Evolutionary conservation across 1,139 yeast species (phyloP).

Genomic region (Diutina catenulata): DNA sequence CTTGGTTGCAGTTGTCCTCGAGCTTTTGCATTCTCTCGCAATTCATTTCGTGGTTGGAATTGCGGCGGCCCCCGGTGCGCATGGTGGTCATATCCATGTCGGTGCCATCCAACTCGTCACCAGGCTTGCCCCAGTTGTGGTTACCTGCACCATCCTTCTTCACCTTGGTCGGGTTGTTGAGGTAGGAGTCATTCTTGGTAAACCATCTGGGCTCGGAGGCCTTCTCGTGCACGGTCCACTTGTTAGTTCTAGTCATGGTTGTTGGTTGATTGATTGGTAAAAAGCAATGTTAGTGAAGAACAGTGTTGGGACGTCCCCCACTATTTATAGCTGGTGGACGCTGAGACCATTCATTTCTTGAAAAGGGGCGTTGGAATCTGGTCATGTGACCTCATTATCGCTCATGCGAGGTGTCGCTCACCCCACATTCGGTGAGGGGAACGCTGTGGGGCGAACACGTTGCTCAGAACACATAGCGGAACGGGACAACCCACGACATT

Average conservation of each 20-base stretch:
- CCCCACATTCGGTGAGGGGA: no score
- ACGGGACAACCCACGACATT: no score
- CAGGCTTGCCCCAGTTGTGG: constrained; percentile 63
- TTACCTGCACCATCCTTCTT: constrained; percentile 84
- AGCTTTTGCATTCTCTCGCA: constrained; percentile 8
- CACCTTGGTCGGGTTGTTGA: constrained; percentile 25
- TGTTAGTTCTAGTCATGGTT: constrained; percentile 73
- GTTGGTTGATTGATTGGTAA: neutral
- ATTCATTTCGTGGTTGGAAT: constrained; percentile 24
- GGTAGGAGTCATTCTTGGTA: constrained; percentile 53
- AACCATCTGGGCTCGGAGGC: constrained; percentile 58
- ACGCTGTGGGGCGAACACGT: no score
- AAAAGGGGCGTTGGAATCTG: neutral
- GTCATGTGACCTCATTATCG: neutral
- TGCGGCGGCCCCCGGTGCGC: constrained; percentile 23
- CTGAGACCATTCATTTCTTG: neutral
- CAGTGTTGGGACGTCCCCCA: neutral
- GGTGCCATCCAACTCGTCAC: constrained; percentile 47
- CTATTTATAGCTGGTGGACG: no score
- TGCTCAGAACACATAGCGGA: no score
- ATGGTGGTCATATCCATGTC: constrained; percentile 13
- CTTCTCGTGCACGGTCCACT: constrained; percentile 60
- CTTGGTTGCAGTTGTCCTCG: constrained; percentile 7
- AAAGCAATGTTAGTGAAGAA: constrained; percentile 3
- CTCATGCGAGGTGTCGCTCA: no score